A percentile compares a stretch with the other conserved stretches of the same genome.
phyloP scores from a whole-genome alignment of 139 green algal genomes.

The Diplosphaera chodatii region DNA sequence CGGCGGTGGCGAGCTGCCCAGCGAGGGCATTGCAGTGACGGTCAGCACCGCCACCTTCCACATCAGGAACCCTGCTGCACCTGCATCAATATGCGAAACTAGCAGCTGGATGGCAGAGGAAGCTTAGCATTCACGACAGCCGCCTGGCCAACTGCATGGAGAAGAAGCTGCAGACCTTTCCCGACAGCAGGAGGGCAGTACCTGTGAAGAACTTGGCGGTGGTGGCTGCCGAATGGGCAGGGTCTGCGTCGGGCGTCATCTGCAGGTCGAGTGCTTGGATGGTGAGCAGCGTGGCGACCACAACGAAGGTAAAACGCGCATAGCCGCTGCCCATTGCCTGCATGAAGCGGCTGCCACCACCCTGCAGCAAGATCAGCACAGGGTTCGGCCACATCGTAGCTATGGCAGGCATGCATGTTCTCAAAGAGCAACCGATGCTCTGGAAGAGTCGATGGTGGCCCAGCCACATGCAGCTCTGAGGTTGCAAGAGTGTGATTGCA shows the following conservation, averaged over 20 bases:
- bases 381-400: no score
- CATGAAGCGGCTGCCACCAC: neutral
- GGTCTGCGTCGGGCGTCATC: neutral
- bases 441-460: no score
- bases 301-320: neutral
- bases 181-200: neutral
- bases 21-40: constrained; percentile 22
- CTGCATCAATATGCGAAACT: neutral
- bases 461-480: no score
- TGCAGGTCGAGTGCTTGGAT: neutral
- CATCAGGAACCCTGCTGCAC: constrained; percentile 47
- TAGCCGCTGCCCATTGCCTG: neutral
- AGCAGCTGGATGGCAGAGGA: no score
- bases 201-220: constrained; percentile 1
- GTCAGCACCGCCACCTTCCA: constrained; percentile 46
- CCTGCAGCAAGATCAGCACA: neutral
- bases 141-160: no score
- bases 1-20: neutral
- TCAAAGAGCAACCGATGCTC: neutral
- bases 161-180: neutral
- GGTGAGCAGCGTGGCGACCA: neutral
- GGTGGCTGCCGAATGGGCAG: neutral
- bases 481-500: no score
- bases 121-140: no score
- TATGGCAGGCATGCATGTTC: no score